Percentiles rank a stretch among this genome's conserved stretches.
Conservation (phyloP, 768 basidiomycete genomes). For the Pisolithus marmoratus region DNA sequence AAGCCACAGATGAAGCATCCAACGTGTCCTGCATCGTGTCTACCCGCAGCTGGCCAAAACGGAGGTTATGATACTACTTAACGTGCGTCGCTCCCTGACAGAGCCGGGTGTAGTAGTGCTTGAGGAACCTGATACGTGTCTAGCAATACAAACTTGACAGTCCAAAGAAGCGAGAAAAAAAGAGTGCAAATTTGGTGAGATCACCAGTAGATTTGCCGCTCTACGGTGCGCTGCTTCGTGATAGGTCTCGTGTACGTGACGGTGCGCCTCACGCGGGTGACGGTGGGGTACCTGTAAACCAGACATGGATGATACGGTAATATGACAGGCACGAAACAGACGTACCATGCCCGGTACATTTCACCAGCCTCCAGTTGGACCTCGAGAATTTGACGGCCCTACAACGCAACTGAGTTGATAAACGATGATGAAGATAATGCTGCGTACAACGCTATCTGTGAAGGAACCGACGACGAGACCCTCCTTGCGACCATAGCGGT, state of each 20-base stretch:
- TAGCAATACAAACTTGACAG: conserved; percentile 30
- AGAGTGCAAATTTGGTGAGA: conserved; percentile 1
- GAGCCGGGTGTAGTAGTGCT: conserved; percentile 47
- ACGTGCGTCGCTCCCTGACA: conserved; percentile 37
- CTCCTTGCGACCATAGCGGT: conserved; percentile 57
- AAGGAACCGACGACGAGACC: conserved; percentile 78
- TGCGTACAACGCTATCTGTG: conserved; percentile 60
- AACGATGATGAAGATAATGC: not conserved
- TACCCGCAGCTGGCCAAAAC: conserved; percentile 8
- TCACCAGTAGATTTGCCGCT: conserved; percentile 76
- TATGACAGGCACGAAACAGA: not conserved
- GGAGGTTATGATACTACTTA: conserved; percentile 13
- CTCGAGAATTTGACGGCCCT: conserved; percentile 82
- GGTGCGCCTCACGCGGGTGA: conserved; percentile 73
- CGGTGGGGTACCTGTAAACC: conserved; percentile 58
- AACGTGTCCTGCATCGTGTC: conserved; percentile 16
- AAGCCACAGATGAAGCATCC: conserved; percentile 6
- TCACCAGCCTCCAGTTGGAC: conserved; percentile 71
- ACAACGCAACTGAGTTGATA: conserved; percentile 2
- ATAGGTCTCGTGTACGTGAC: conserved; percentile 53
- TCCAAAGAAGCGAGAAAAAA: conserved; percentile 9
- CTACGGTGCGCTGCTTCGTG: conserved; percentile 53
- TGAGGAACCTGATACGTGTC: conserved; percentile 14
- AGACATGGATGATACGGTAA: conserved; percentile 1
- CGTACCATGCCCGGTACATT: conserved; percentile 63